Percentiles rank a stretch among this genome's conserved stretches.
Evolutionary conservation across 345 rosid species (phyloP).

Genomic region (Gossypium sturtianum): DNA sequence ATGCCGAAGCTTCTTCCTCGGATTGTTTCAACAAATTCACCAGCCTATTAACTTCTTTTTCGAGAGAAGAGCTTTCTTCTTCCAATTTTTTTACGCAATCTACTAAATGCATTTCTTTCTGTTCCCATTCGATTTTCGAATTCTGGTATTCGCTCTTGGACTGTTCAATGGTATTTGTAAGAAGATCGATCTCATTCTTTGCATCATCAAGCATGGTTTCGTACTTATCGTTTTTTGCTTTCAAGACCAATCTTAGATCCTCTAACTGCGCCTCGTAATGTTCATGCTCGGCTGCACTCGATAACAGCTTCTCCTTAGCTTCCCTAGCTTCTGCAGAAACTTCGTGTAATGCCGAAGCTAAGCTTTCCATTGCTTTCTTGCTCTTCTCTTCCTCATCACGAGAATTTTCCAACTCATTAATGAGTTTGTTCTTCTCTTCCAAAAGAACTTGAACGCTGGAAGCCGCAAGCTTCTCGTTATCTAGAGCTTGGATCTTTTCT

Average conservation of each 20-base stretch:
- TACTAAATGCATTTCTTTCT: slow-evolving; percentile 55
- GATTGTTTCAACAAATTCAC: slow-evolving; percentile 59
- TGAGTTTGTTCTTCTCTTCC: slow-evolving; percentile 72
- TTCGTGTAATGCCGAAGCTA: slow-evolving; percentile 94
- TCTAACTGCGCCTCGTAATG: slow-evolving; percentile 67
- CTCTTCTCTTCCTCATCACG: slow-evolving; percentile 88
- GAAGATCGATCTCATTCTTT: slow-evolving; percentile 65
- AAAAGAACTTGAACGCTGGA: slow-evolving; percentile 56
- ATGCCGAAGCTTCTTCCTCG: slow-evolving; percentile 66
- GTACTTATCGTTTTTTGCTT: slow-evolving; percentile 73
- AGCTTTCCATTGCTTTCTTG: slow-evolving; percentile 96
- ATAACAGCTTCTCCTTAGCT: slow-evolving; percentile 73
- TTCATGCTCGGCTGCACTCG: slow-evolving; percentile 62
- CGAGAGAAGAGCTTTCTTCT: slow-evolving; percentile 61
- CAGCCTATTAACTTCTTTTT: slow-evolving; percentile 62
- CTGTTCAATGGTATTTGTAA: slow-evolving; percentile 43
- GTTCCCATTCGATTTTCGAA: slow-evolving; percentile 74
- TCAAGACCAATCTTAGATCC: slow-evolving; percentile 68
- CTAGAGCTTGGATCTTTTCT: slow-evolving; percentile 69
- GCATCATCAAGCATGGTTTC: slow-evolving; percentile 74
- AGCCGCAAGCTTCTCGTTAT: slow-evolving; percentile 76
- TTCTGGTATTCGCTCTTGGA: slow-evolving; percentile 51
- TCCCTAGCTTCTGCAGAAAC: slow-evolving; percentile 90
- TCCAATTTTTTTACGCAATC: slow-evolving; percentile 55
- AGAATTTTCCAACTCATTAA: slow-evolving; percentile 59